phyloP scores from a whole-genome alignment of 176 grass and related monocot genomes.

The Eragrostis curvula region DNA sequence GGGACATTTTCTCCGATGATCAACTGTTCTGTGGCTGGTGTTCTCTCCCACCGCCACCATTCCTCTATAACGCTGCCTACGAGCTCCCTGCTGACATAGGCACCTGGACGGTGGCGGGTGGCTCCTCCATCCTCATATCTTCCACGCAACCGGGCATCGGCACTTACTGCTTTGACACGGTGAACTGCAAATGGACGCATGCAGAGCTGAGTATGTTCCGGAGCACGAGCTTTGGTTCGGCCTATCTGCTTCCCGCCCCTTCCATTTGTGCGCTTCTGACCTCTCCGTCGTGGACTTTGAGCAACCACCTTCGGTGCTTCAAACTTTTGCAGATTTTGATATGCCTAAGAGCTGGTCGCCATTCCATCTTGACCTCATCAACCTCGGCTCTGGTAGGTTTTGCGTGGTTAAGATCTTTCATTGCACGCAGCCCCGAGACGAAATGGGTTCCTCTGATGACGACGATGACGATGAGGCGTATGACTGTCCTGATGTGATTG shows the following conservation, averaged over 20 bases:
- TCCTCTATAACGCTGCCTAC: not conserved
- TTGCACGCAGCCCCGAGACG: too few species aligned
- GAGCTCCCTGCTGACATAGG: not conserved
- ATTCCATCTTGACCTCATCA: not conserved
- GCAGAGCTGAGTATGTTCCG: not conserved
- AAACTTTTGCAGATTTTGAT: not conserved
- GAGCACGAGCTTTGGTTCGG: slow-evolving; percentile 1
- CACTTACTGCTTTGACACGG: slow-evolving; percentile 13
- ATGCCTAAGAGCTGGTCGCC: not conserved
- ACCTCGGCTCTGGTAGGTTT: slow-evolving; percentile 14
- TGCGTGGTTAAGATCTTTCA: slow-evolving; percentile 8
- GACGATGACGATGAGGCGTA: not conserved
- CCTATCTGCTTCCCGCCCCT: not conserved
- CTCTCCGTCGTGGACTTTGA: not conserved
- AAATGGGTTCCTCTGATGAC: too few species aligned
- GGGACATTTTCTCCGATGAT: not conserved
- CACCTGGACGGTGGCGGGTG: not conserved
- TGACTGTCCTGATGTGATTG: not conserved
- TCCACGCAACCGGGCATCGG: not conserved
- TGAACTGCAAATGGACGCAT: not conserved
- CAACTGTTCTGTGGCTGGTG: not conserved
- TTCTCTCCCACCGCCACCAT: not conserved
- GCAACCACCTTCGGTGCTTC: not conserved
- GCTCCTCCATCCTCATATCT: not conserved
- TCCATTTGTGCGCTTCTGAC: not conserved